Evolutionary conservation across 2,329 filamentous ascomycete genomes (phyloP), one percentile per base, ranked within the genome.

Genomic region (Trichoderma sp.): DNA sequence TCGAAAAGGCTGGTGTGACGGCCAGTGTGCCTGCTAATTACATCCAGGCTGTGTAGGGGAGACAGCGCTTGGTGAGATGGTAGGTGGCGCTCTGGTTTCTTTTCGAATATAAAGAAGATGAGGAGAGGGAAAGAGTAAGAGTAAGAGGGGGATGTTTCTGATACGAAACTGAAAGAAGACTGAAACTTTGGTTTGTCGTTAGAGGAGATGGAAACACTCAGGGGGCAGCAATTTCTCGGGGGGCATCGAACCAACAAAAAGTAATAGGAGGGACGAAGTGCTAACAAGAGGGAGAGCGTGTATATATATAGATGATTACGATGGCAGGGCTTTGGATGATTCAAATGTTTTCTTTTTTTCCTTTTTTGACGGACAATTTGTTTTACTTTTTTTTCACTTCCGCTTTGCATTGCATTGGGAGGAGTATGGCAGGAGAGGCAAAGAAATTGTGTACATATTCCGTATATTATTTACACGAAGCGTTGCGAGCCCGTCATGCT

Each of bases 11-110:
- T 21, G 95, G 95, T 1, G 87, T 92, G 56, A 94, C 92, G 66
- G 95, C 92, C 82, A 98, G 95, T 83, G 97, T 99, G 72, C 97
- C 97, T 63, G 95, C 95, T 50, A 97, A 95, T 83, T 99, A 98
- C 86, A 90, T 98, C 76, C 93, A 95, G 84, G 90, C 93, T 81
- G 91, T 94, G 68, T 93, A 86, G 84, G 80, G 62, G 67, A 69
- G 29, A 3, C 62, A 53, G 63, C 63, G 33, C 18, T 27, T n/a
- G 33, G n/a, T 59, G 27, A 60, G 24, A 5, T 45, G 62, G 33
- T 62, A 67, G 45, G 62, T 21, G 50, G 12, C 24, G 9, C 21
- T 41, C 4, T 14, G 8, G 5, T 45, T 21, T 16, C 16, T 16
- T 21, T 38, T 53, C 2, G 21, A 50, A 27, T 31, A 4, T 62